phyloP scores from a whole-genome alignment of 352 stramenopile genomes.

The Pythium vanterpoolii region DNA sequence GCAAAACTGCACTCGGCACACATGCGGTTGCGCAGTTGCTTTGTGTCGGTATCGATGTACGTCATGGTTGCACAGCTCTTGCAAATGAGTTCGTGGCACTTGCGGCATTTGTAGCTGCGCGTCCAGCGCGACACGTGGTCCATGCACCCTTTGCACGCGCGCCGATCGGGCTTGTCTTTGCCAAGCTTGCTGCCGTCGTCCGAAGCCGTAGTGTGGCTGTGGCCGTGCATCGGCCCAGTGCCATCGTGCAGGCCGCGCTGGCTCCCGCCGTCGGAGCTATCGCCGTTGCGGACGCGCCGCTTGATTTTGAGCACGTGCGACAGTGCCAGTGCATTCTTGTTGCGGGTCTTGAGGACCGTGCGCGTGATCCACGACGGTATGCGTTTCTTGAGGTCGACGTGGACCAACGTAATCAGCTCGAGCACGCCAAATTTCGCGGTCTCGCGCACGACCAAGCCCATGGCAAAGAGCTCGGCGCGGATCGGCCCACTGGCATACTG shows the following conservation, averaged over 20 bases:
- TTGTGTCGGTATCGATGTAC: conserved; percentile 34
- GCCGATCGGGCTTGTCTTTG: conserved; percentile 13
- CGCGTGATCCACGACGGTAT: conserved; percentile 47
- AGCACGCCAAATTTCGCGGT: conserved; percentile 50
- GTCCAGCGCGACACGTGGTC: conserved; percentile 65
- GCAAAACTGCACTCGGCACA: conserved; percentile 40
- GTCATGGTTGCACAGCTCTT: conserved; percentile 56
- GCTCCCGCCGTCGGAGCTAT: conserved; percentile 9
- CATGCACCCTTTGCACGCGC: conserved; percentile 48
- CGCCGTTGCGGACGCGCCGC: conserved; percentile 31
- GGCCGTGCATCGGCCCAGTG: neutral
- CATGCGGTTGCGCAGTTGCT: conserved; percentile 52
- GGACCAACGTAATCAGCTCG: conserved; percentile 53
- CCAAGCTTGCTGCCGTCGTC: conserved; percentile 12
- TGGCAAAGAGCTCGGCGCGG: conserved; percentile 49
- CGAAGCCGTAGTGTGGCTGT: neutral
- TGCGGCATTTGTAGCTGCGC: conserved; percentile 51
- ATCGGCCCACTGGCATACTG: conserved; percentile 51
- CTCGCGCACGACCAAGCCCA: conserved; percentile 58
- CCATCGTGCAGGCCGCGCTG: conserved; percentile 10
- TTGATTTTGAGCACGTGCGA: conserved; percentile 69
- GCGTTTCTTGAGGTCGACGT: conserved; percentile 39
- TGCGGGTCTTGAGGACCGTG: conserved; percentile 38
- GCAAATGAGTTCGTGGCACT: conserved; percentile 61
- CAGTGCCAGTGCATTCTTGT: conserved; percentile 45